A percentile compares a stretch with the other conserved stretches of the same genome.
Evolutionary conservation across 2,329 filamentous ascomycete genomes (phyloP).

Genomic region (Herpotrichia juniperi): DNA sequence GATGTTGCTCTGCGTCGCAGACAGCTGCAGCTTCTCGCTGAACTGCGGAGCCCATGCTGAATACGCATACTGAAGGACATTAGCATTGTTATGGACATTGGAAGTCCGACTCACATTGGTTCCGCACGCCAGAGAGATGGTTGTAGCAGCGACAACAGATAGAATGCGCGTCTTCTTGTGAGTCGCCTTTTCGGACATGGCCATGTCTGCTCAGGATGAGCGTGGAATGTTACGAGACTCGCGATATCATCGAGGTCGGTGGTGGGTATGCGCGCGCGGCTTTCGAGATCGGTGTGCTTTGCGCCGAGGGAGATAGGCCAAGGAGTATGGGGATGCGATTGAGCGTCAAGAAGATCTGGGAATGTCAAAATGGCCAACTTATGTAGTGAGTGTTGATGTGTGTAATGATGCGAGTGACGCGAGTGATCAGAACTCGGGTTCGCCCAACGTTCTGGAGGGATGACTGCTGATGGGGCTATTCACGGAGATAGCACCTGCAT

Average conservation of each 20-base stretch:
- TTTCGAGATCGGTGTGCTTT: not conserved
- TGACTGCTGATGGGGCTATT: not conserved
- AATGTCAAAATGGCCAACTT: not conserved
- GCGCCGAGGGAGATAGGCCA: conserved; percentile 1
- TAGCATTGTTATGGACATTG: conserved; percentile 23
- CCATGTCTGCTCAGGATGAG: conserved; percentile 26
- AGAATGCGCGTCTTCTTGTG: conserved; percentile 72
- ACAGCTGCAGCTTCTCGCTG: conserved; percentile 81
- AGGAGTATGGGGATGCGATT: not conserved
- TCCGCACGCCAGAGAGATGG: conserved; percentile 86
- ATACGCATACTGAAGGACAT: conserved; percentile 80
- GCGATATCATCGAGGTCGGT: conserved; percentile 25
- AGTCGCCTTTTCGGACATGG: conserved; percentile 40
- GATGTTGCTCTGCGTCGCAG: conserved; percentile 90
- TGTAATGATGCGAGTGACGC: not conserved
- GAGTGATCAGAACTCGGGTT: not conserved
- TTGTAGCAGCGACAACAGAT: conserved; percentile 83
- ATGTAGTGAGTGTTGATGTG: not conserved
- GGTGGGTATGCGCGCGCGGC: not conserved
- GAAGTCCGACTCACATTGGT: conserved; percentile 72
- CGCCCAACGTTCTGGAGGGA: not conserved
- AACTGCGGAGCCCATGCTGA: conserved; percentile 98
- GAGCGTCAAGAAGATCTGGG: not conserved
- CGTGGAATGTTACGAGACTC: conserved; percentile 17
- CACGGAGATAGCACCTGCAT: no score